These are phyloP conservation scores for Penicillium goetzii DNA, from an alignment of 495 filamentous ascomycete genomes.

Conservation along the genomic window DNA sequence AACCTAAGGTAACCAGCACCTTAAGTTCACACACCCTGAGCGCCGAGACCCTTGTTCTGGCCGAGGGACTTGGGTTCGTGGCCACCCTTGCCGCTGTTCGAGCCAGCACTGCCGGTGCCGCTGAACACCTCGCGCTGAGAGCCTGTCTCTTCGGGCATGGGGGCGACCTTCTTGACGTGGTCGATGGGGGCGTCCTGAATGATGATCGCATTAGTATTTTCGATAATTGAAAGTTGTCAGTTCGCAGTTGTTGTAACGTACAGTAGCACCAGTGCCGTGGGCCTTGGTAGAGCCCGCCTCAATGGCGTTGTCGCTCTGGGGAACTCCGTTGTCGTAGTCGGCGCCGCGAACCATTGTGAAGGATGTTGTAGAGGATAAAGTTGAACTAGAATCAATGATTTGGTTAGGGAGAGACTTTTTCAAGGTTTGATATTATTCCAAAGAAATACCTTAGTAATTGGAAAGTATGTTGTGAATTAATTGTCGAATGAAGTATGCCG, in stretches of 20 bases:
- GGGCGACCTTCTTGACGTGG: constrained; percentile 47
- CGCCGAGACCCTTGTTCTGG: constrained; percentile 43
- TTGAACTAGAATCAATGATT: not conserved
- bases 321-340: constrained; percentile 52
- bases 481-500: not conserved
- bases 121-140: constrained; percentile 34
- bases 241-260: constrained; percentile 25
- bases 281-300: constrained; percentile 49
- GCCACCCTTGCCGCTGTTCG: constrained; percentile 45
- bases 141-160: constrained; percentile 46
- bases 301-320: constrained; percentile 55
- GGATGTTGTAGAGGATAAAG: constrained; percentile 3
- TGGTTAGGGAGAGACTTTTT: not conserved
- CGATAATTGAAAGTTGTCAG: not conserved
- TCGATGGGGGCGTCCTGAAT: constrained; percentile 43
- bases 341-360: constrained; percentile 55
- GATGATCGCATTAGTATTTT: constrained; percentile 6
- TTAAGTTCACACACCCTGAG: constrained; percentile 26
- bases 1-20: constrained; percentile 1
- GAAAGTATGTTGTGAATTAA: not conserved
- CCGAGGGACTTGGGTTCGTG: constrained; percentile 47
- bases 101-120: constrained; percentile 30
- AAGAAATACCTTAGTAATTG: not conserved
- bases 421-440: not conserved
- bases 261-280: constrained; percentile 44